These are phyloP conservation scores for Salvia splendens DNA, from an alignment of 257 asterid species.

Conservation along the genomic window DNA sequence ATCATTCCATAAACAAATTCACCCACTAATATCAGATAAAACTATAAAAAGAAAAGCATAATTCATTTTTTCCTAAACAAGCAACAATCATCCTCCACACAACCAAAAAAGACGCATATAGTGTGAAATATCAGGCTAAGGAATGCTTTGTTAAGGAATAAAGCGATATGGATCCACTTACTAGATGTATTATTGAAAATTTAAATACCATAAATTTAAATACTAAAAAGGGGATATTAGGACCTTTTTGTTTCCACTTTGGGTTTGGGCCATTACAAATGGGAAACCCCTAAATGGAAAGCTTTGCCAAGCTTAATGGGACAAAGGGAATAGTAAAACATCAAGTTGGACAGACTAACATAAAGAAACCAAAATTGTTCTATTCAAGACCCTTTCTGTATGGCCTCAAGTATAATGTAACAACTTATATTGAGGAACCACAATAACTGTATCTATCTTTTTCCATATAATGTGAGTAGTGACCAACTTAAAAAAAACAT, in stretches of 20 bases:
- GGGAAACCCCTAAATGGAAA: no score
- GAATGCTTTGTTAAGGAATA: no score
- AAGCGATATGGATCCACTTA: no score
- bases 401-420: background rate
- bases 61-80: background rate
- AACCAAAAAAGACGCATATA: background rate
- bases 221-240: no score
- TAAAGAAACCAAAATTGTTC: background rate
- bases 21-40: background rate
- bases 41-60: background rate
- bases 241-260: no score
- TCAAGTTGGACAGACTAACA: background rate
- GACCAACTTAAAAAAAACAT: no score
- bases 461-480: no score
- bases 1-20: slow-evolving; percentile 21
- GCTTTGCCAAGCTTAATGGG: no score
- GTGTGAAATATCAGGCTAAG: background rate
- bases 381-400: background rate
- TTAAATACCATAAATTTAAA: no score
- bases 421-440: background rate
- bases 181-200: no score
- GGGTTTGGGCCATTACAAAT: no score
- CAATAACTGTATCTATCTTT: background rate
- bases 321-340: background rate
- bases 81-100: slow-evolving; percentile 1